These are phyloP conservation scores for Aspergillus sp. DNA, from an alignment of 2,329 filamentous ascomycete genomes.

Conservation along the genomic window DNA sequence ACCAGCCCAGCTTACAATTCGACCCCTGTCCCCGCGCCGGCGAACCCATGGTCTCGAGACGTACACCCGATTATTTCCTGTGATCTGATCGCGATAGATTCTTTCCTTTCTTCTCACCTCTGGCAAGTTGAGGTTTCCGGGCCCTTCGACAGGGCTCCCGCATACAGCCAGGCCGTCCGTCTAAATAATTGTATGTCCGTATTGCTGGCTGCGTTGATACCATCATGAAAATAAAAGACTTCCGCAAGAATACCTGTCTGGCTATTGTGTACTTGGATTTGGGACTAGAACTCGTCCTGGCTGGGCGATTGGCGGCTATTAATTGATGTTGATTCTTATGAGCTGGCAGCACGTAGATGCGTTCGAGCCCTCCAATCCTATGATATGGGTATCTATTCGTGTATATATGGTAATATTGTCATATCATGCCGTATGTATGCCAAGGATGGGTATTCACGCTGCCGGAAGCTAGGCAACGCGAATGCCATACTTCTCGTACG, in stretches of 20 bases:
- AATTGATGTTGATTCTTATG: not conserved
- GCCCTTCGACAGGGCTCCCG: slow-evolving; percentile 26
- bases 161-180: slow-evolving; percentile 26
- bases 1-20: slow-evolving; percentile 78
- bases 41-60: slow-evolving; percentile 97
- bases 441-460: not conserved
- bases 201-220: slow-evolving; percentile 39
- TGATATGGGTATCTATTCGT: not conserved
- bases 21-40: slow-evolving; percentile 96
- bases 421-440: not conserved
- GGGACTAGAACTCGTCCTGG: not conserved
- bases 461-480: slow-evolving; percentile 15
- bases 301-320: too few species aligned
- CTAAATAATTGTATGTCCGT: slow-evolving; percentile 35
- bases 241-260: slow-evolving; percentile 17
- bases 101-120: slow-evolving; percentile 22
- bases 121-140: slow-evolving; percentile 17
- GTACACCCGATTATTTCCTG: slow-evolving; percentile 98
- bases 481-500: slow-evolving; percentile 60
- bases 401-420: not conserved
- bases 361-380: not conserved
- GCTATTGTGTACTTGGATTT: not conserved
- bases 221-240: slow-evolving; percentile 41
- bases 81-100: slow-evolving; percentile 47
- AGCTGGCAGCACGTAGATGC: not conserved